These are phyloP conservation scores for Fraxinus sp. DNA, from an alignment of 305 asterid genomes.

Conservation along the genomic window DNA sequence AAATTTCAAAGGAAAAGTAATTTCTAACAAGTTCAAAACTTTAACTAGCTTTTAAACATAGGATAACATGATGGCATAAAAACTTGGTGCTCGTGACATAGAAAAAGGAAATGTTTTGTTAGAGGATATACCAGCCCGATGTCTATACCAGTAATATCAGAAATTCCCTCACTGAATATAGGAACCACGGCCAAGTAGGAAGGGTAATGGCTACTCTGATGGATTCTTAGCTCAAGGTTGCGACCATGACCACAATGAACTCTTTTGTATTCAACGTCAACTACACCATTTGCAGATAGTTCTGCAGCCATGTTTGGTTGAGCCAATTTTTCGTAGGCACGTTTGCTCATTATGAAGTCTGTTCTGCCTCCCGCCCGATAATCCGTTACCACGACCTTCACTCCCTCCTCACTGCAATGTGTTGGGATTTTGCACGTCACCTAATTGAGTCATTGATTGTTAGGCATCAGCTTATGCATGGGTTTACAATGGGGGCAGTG, in stretches of 20 bases:
- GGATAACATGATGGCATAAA: too few relatives aligned
- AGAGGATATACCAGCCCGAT: too few relatives aligned
- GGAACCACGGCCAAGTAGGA: too few relatives aligned
- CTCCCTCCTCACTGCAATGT: conserved; percentile 59
- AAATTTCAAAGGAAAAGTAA: too few relatives aligned
- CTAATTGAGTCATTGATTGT: conserved; percentile 15
- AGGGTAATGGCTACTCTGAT: conserved; percentile 46
- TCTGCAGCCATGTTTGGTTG: conserved; percentile 43
- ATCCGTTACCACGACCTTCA: conserved; percentile 60
- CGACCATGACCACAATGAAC: conserved; percentile 43
- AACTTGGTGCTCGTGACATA: too few relatives aligned
- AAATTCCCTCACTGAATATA: too few relatives aligned
- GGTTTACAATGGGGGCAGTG: too few relatives aligned
- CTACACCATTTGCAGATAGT: conserved; percentile 55
- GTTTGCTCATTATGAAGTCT: conserved; percentile 53
- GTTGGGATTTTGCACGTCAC: conserved; percentile 59
- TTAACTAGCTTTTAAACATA: too few relatives aligned
- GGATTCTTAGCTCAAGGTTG: conserved; percentile 50
- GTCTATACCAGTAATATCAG: too few relatives aligned
- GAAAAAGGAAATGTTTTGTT: too few relatives aligned
- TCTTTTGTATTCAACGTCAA: conserved; percentile 50
- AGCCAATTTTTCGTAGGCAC: conserved; percentile 61
- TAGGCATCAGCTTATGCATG: too few relatives aligned
- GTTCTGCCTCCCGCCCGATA: conserved; percentile 55
- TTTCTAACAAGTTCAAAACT: too few relatives aligned